Percentiles rank a stretch among this genome's conserved stretches.
phyloP scores from a whole-genome alignment of 768 basidiomycete species.

The Daedaleopsis sinensis region DNA sequence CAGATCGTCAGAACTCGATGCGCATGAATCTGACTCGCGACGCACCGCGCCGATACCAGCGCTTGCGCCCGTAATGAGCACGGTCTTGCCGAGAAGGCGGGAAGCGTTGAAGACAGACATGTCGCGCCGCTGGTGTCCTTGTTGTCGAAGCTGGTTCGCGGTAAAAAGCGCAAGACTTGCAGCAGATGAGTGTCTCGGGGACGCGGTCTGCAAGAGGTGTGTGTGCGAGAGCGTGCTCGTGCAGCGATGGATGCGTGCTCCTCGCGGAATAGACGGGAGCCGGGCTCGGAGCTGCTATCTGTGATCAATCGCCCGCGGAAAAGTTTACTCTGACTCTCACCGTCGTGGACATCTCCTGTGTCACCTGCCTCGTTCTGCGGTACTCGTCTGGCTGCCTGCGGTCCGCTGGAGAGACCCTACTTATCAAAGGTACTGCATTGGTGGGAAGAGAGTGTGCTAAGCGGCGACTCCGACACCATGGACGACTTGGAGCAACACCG shows the following conservation, averaged over 20 bases:
- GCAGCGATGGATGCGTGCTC: constrained; percentile 13
- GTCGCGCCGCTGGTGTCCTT: constrained; percentile 19
- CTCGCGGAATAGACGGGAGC: constrained; percentile 26
- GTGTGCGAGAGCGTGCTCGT: constrained; percentile 5
- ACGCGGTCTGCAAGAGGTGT: constrained; percentile 7
- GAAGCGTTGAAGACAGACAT: constrained; percentile 87
- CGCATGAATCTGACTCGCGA: constrained; percentile 5
- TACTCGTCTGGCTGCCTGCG: not conserved
- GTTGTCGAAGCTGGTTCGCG: not conserved
- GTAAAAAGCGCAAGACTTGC: constrained; percentile 4
- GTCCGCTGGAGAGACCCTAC: not conserved
- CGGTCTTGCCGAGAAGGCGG: constrained; percentile 80
- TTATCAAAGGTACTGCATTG: constrained; percentile 4
- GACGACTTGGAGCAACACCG: constrained; percentile 19
- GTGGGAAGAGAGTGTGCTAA: constrained; percentile 10
- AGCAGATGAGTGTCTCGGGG: not conserved
- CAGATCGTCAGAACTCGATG: not conserved
- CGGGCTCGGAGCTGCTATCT: constrained; percentile 28
- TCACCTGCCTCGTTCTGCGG: not conserved
- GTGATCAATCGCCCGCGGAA: constrained; percentile 20
- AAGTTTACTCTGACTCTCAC: constrained; percentile 12
- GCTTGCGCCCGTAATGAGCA: constrained; percentile 88
- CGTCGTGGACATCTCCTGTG: constrained; percentile 7
- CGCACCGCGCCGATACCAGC: constrained; percentile 88
- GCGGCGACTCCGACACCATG: constrained; percentile 11